These are phyloP conservation scores for Termitomyces bulborhizus DNA, from an alignment of 768 basidiomycete species.

Conservation along the genomic window DNA sequence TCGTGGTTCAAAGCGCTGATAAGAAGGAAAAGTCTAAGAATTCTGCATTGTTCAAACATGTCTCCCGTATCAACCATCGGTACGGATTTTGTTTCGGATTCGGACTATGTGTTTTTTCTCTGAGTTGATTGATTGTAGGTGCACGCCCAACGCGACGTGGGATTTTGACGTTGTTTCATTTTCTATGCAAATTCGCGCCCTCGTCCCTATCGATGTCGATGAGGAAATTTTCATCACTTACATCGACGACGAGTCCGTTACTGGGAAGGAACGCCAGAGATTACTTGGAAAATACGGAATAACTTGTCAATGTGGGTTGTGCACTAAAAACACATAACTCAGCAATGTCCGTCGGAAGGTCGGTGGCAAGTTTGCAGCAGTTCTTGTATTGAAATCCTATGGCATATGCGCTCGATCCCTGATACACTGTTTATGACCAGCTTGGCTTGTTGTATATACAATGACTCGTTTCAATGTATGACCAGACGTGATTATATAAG, in stretches of 20 bases:
- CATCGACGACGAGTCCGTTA: not conserved
- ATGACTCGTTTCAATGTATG: no score
- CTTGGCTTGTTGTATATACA: no score
- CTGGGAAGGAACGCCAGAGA: not conserved
- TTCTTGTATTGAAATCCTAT: no score
- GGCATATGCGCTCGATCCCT: no score
- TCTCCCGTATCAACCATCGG: constrained; percentile 3
- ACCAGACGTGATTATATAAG: no score
- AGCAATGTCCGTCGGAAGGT: no score
- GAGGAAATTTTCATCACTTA: not conserved
- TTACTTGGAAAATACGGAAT: not conserved
- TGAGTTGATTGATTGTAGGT: no score
- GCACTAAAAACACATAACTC: not conserved
- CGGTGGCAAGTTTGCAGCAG: no score
- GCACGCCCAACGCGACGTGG: no score
- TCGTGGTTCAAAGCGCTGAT: not conserved
- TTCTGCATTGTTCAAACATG: not conserved
- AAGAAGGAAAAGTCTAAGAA: not conserved
- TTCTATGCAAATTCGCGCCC: not conserved
- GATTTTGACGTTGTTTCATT: not conserved
- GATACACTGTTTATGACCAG: no score
- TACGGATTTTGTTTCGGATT: no score
- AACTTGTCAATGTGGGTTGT: not conserved
- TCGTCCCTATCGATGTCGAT: not conserved
- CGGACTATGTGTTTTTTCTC: no score